phyloP scores from a whole-genome alignment of 2,329 filamentous ascomycete genomes.

The Knoxdaviesia proteae region DNA sequence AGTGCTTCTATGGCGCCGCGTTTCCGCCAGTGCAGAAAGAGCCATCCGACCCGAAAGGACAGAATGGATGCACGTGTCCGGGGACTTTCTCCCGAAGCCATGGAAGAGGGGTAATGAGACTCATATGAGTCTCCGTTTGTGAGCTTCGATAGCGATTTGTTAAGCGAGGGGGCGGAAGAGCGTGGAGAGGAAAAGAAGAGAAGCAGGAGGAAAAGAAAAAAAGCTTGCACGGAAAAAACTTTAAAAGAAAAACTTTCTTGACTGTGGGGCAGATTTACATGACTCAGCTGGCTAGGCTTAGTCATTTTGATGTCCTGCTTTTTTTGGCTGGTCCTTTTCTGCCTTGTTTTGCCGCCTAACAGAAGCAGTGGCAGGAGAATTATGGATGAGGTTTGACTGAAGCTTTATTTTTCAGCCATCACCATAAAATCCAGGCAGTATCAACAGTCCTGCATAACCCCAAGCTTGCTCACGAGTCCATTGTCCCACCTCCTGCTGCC shows the following conservation, averaged over 20 bases:
- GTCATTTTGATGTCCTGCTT: too few relatives aligned
- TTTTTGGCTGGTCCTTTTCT: too few relatives aligned
- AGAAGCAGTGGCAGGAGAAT: too few relatives aligned
- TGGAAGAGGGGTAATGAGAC: slow-evolving; percentile 11
- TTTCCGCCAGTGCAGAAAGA: slow-evolving; percentile 52
- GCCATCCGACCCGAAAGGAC: slow-evolving; percentile 14
- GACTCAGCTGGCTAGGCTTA: too few relatives aligned
- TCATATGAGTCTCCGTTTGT: slow-evolving; percentile 50
- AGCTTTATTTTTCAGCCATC: too few relatives aligned
- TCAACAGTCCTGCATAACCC: too few relatives aligned
- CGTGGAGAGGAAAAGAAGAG: slow-evolving; percentile 15
- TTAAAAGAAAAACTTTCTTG: slow-evolving; percentile 4
- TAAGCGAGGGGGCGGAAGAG: slow-evolving; percentile 64
- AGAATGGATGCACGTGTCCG: slow-evolving; percentile 50
- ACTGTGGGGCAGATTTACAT: slow-evolving; percentile 1
- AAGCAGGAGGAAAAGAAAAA: slow-evolving; percentile 7
- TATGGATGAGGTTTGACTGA: too few relatives aligned
- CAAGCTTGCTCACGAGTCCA: too few relatives aligned
- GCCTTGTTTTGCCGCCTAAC: too few relatives aligned
- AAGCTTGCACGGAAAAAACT: slow-evolving; percentile 3
- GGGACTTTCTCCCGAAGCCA: slow-evolving; percentile 99
- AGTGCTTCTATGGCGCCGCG: slow-evolving; percentile 88
- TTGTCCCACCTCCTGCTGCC: too few relatives aligned
- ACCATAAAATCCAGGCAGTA: too few relatives aligned
- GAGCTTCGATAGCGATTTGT: slow-evolving; percentile 99